Percentiles rank a stretch among this genome's conserved stretches.
These are phyloP conservation scores for Aspergillus alliaceus DNA, from an alignment of 2,329 filamentous ascomycete genomes.

Conservation along the genomic window DNA sequence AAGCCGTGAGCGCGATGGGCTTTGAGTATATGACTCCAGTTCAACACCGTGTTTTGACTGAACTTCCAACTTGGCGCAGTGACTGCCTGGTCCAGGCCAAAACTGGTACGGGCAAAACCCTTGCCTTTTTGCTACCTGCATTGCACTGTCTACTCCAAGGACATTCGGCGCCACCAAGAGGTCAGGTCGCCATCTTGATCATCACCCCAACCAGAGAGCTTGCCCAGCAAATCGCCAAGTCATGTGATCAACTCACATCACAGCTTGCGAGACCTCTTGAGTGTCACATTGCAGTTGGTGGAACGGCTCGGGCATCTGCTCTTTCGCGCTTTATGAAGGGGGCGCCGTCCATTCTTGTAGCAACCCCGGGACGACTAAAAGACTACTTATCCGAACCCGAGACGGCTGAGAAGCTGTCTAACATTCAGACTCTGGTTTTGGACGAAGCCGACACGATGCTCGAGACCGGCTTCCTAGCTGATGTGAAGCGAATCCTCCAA, in stretches of 20 bases:
- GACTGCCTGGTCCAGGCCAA: slow-evolving; percentile 57
- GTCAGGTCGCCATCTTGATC: slow-evolving; percentile 47
- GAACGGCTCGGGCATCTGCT: slow-evolving; percentile 30
- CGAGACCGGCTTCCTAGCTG: slow-evolving; percentile 47
- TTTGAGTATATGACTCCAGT: slow-evolving; percentile 53
- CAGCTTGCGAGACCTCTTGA: slow-evolving; percentile 39
- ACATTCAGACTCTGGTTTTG: slow-evolving; percentile 51
- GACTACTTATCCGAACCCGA: slow-evolving; percentile 47
- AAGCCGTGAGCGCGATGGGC: slow-evolving; percentile 33
- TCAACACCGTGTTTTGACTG: slow-evolving; percentile 53
- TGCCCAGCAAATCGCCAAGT: slow-evolving; percentile 52
- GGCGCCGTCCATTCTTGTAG: slow-evolving; percentile 42
- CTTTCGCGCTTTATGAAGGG: slow-evolving; percentile 30
- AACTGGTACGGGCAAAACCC: slow-evolving; percentile 53
- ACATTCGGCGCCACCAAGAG: slow-evolving; percentile 24
- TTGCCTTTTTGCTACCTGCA: slow-evolving; percentile 50
- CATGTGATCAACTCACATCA: slow-evolving; percentile 45
- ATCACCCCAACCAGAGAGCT: slow-evolving; percentile 52
- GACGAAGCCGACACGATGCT: slow-evolving; percentile 43
- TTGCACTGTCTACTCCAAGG: slow-evolving; percentile 46
- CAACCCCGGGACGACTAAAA: slow-evolving; percentile 50
- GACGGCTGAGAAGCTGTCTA: slow-evolving; percentile 45
- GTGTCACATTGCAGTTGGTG: slow-evolving; percentile 48
- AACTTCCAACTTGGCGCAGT: slow-evolving; percentile 49
- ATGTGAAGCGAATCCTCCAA: slow-evolving; percentile 53